A percentile compares a stretch with the other conserved stretches of the same genome.
Evolutionary conservation across 2,329 filamentous ascomycete genomes (phyloP).

Genomic region (Thielaviopsis euricoi): DNA sequence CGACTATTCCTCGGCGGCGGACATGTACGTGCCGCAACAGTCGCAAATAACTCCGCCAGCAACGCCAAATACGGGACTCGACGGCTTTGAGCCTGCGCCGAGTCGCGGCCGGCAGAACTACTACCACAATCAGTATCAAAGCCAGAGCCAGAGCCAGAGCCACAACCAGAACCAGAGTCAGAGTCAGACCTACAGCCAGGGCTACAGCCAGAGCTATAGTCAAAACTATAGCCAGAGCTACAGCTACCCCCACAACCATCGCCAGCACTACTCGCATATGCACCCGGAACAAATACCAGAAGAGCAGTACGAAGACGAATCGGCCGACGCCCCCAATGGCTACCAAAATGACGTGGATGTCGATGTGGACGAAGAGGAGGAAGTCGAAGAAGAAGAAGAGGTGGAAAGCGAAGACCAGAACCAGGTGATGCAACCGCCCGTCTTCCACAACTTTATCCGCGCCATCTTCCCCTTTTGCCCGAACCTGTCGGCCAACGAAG

Average conservation of each 20-base stretch:
- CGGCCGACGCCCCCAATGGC: not conserved
- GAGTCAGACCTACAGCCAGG: not conserved
- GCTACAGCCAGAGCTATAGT: not conserved
- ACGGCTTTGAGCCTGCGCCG: slow-evolving; percentile 30
- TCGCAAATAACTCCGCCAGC: slow-evolving; percentile 61
- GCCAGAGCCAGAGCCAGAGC: slow-evolving; percentile 15
- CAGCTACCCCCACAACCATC: not conserved
- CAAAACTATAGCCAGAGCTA: slow-evolving; percentile 13
- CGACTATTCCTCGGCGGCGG: slow-evolving; percentile 16
- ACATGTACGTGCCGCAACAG: slow-evolving; percentile 24
- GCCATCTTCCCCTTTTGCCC: slow-evolving; percentile 90
- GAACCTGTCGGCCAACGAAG: slow-evolving; percentile 56
- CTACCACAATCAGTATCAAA: too few relatives aligned
- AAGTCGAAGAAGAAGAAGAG: slow-evolving; percentile 16
- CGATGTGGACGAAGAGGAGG: not conserved
- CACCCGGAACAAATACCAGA: not conserved
- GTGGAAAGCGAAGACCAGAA: slow-evolving; percentile 16
- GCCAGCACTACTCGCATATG: not conserved
- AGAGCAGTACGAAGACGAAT: not conserved
- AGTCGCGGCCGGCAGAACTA: slow-evolving; percentile 16
- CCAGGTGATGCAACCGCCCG: slow-evolving; percentile 30
- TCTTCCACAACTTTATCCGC: slow-evolving; percentile 88
- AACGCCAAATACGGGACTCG: slow-evolving; percentile 53
- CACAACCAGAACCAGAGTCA: slow-evolving; percentile 12
- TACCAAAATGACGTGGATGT: not conserved